These are phyloP conservation scores for Galeopsis tetrahit DNA, from an alignment of 257 asterid genomes.

Conservation along the genomic window DNA sequence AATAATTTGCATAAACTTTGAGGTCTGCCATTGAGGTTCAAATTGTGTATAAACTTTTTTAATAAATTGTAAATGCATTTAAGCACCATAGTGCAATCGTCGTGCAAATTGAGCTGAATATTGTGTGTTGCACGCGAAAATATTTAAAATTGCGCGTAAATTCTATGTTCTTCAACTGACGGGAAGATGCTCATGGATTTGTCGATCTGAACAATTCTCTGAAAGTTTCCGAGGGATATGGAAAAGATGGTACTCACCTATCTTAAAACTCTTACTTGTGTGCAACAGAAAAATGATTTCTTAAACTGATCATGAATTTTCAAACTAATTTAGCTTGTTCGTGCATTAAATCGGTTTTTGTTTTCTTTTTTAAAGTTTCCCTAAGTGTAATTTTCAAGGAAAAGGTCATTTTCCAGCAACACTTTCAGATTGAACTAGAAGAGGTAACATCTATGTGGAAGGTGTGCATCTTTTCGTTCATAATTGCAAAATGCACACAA, in stretches of 20 bases:
- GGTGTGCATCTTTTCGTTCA: not conserved
- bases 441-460: not conserved
- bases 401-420: not conserved
- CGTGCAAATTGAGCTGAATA: not conserved
- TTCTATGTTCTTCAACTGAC: not conserved
- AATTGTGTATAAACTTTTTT: not conserved
- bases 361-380: not conserved
- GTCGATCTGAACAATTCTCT: not conserved
- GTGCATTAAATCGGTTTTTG: not conserved
- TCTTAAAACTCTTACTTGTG: not conserved
- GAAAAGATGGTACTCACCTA: not conserved
- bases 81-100: not conserved
- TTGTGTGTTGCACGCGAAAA: not conserved
- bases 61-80: not conserved
- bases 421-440: not conserved
- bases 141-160: not conserved
- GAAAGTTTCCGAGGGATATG: not conserved
- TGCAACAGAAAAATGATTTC: no score
- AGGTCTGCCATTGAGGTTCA: not conserved
- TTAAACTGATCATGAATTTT: not conserved
- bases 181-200: not conserved
- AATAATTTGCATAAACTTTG: not conserved
- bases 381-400: not conserved
- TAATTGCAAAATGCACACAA: no score
- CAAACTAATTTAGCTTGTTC: not conserved